Evolutionary conservation across 805 yeast species (phyloP), one percentile per base, ranked within the genome.

Genomic region (Ogataea nakhonphanomensis): DNA sequence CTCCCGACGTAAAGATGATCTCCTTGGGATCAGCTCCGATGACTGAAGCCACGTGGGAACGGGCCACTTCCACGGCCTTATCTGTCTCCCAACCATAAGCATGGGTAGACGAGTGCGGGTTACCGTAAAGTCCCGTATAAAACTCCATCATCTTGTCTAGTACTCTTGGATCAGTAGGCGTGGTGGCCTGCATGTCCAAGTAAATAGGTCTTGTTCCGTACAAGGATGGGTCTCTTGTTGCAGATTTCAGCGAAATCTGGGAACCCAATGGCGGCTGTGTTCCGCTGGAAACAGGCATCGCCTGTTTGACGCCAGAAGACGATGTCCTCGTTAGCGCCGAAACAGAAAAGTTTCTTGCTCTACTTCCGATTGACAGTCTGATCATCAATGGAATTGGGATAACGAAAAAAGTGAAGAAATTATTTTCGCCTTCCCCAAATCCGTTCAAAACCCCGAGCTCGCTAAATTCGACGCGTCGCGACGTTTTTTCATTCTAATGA

Each of bases 1-100:
- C 99, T 43, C 99, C 99, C 2, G 95, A 83, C 0, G 98, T 93
- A 70, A 93, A 90, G 34, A 93, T 84, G 54, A 93, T 93, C 67
- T 93, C 99, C 68, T 91, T 91, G 40, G 98, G 86, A 61, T 93
- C 96, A 25, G 99, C 99, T 23, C 79, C 78, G 54, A 93, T 88
- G 39, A 93, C 76, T 23, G 72, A 71, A 2, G 99, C 98, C 38
- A 93, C 71, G 54, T 91, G 74, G 38, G 69, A 72, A 55, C 99
- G 77, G 5, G 99, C 96, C 36, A 69, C 67, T 59, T 93, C 99
- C 12, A 93, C 93, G 44, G 83, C 96, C 48, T 76, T 77, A 44
- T 91, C 96, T 3, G 99, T 86, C 67, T 93, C 99, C 99, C 99
- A 93, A 25, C 99, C 99, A 61, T 91, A 93, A 5, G 95, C 77